A percentile compares a stretch with the other conserved stretches of the same genome.
These are phyloP conservation scores for Protomyces inundatus DNA, from an alignment of 1,139 yeast genomes.

Conservation along the genomic window DNA sequence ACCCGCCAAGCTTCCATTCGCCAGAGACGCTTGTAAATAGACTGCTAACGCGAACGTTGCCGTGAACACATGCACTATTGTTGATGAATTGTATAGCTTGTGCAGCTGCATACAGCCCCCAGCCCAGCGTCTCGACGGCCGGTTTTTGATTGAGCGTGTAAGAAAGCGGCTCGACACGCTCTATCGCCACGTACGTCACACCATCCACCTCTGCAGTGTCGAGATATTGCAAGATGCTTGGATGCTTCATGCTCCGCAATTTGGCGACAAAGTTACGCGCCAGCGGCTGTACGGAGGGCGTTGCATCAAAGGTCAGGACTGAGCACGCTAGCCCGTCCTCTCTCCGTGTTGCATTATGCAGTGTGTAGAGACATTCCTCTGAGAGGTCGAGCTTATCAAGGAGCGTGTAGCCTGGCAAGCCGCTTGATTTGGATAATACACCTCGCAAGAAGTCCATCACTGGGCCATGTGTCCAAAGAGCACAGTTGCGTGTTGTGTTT, in stretches of 20 bases:
- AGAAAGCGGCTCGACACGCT: conserved; percentile 60
- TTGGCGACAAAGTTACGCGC: conserved; percentile 64
- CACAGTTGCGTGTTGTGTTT: too few species aligned
- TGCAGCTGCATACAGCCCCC: conserved; percentile 55
- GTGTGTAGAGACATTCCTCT: conserved; percentile 32
- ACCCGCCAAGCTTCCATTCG: conserved; percentile 82
- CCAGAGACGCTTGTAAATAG: conserved; percentile 64
- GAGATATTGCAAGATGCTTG: conserved; percentile 64
- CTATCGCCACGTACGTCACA: conserved; percentile 67
- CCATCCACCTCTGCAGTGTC: conserved; percentile 65
- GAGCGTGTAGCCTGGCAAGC: conserved; percentile 28
- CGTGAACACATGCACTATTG: conserved; percentile 59
- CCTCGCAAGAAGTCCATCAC: conserved; percentile 33
- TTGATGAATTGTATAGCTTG: conserved; percentile 59
- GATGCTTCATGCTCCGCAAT: conserved; percentile 64
- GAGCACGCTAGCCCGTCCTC: conserved; percentile 45
- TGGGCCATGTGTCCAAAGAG: not conserved
- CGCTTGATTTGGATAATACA: conserved; percentile 32
- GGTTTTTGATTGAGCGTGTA: conserved; percentile 38
- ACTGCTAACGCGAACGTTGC: conserved; percentile 54
- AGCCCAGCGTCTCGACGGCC: conserved; percentile 38
- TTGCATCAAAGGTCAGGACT: conserved; percentile 59
- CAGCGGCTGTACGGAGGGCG: conserved; percentile 42
- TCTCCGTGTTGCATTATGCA: conserved; percentile 34
- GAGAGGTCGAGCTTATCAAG: conserved; percentile 32